Percentiles rank a stretch among this genome's conserved stretches.
Conservation (phyloP, 2,329 filamentous ascomycete genomes). For the Mycosphaerella arachidis region DNA sequence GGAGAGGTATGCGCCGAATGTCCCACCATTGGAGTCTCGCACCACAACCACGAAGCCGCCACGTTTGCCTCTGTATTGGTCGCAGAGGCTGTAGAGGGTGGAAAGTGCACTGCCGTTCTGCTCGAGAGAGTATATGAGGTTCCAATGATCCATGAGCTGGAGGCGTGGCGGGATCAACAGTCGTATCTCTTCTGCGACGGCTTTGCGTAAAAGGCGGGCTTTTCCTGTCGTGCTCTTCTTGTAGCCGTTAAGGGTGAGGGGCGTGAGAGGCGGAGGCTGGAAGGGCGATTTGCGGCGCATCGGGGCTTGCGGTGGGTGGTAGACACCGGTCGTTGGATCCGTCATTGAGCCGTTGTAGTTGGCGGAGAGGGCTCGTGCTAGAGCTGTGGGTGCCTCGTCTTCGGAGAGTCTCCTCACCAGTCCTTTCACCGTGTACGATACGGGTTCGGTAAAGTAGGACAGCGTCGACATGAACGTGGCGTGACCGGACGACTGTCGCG, state of each 20-base stretch:
- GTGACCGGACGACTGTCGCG: slow-evolving; percentile 21
- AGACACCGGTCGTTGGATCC: slow-evolving; percentile 47
- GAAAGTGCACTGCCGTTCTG: slow-evolving; percentile 83
- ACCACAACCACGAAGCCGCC: slow-evolving; percentile 89
- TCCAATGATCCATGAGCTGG: slow-evolving; percentile 84
- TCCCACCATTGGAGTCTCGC: slow-evolving; percentile 67
- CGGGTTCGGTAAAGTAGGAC: slow-evolving; percentile 47
- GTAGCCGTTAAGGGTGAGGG: slow-evolving; percentile 67
- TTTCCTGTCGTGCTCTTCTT: slow-evolving; percentile 54
- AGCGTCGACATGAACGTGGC: slow-evolving; percentile 28
- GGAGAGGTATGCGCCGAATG: slow-evolving; percentile 91
- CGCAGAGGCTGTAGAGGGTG: slow-evolving; percentile 79
- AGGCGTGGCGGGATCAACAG: slow-evolving; percentile 81
- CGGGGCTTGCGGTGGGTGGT: slow-evolving; percentile 46
- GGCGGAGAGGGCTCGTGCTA: slow-evolving; percentile 34
- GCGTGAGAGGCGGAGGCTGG: slow-evolving; percentile 82
- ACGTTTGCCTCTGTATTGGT: slow-evolving; percentile 60
- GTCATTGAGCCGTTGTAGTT: slow-evolving; percentile 39
- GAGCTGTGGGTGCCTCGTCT: slow-evolving; percentile 39
- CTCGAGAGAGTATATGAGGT: slow-evolving; percentile 80
- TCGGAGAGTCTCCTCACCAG: slow-evolving; percentile 45
- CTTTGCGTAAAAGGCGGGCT: slow-evolving; percentile 63
- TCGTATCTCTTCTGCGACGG: slow-evolving; percentile 87
- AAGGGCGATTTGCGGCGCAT: slow-evolving; percentile 69
- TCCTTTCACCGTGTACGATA: slow-evolving; percentile 46